Conservation (phyloP, 2,329 filamentous ascomycete genomes). For the Talaromyces piceae region DNA sequence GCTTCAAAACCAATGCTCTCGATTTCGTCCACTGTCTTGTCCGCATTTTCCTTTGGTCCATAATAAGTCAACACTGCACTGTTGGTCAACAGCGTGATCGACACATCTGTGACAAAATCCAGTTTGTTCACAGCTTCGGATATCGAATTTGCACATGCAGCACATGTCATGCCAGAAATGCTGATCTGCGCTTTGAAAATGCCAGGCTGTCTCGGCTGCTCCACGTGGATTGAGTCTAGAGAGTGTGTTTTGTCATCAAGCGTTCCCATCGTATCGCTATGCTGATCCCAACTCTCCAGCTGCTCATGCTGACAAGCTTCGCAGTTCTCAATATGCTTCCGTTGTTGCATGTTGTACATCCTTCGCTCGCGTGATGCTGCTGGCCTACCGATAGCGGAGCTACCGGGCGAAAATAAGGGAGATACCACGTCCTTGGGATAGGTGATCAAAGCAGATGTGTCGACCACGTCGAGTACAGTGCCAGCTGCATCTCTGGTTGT, state of each 20-base stretch:
- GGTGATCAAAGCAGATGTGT: conserved; percentile 19
- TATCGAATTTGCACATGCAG: conserved; percentile 56
- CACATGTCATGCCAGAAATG: conserved; percentile 63
- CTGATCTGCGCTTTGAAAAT: conserved; percentile 28
- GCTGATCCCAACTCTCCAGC: conserved; percentile 5
- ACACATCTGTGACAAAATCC: conserved; percentile 48
- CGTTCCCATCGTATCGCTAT: conserved; percentile 5
- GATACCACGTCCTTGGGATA: conserved; percentile 4
- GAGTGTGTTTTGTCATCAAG: background rate
- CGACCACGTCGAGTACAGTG: conserved; percentile 24
- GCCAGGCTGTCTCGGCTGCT: conserved; percentile 4
- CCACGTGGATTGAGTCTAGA: conserved; percentile 8
- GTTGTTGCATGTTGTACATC: conserved; percentile 14
- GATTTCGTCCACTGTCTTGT: conserved; percentile 37
- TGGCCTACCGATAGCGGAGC: background rate
- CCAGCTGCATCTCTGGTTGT: conserved; percentile 31
- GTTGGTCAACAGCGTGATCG: conserved; percentile 57
- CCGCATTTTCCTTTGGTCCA: conserved; percentile 34
- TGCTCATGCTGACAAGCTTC: conserved; percentile 41
- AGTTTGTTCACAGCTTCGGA: conserved; percentile 48
- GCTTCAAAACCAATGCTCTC: conserved; percentile 11
- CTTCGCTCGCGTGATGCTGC: conserved; percentile 1
- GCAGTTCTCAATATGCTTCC: conserved; percentile 44
- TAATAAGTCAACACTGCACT: conserved; percentile 53
- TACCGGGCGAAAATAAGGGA: background rate